Evolutionary conservation across 2,329 filamentous ascomycete genomes (phyloP).

Genomic region (Penicillium sp.): DNA sequence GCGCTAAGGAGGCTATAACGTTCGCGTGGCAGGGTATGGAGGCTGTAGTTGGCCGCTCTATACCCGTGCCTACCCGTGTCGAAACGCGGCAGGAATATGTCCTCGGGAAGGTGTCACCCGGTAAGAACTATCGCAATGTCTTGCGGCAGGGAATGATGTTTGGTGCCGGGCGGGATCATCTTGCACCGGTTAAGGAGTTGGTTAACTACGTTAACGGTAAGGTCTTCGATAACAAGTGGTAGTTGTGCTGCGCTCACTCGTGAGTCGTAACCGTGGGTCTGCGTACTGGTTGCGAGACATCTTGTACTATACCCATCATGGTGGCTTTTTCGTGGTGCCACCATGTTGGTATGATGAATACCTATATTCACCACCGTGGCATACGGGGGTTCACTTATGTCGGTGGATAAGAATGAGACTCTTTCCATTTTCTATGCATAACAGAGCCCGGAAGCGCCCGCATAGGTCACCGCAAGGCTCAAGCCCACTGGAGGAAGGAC

Average conservation of each 20-base stretch:
- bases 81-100: slow-evolving; percentile 52
- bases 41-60: slow-evolving; percentile 53
- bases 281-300: not conserved
- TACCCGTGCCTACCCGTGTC: slow-evolving; percentile 53
- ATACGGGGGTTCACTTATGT: too few relatives aligned
- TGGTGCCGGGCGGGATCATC: slow-evolving; percentile 43
- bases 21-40: slow-evolving; percentile 62
- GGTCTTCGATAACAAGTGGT: slow-evolving; percentile 49
- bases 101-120: slow-evolving; percentile 54
- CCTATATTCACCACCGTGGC: too few relatives aligned
- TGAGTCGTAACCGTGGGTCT: too few relatives aligned
- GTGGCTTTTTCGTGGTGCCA: too few relatives aligned
- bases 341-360: too few relatives aligned
- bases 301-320: not conserved
- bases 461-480: too few relatives aligned
- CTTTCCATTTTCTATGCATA: too few relatives aligned
- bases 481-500: too few relatives aligned
- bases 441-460: too few relatives aligned
- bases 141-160: slow-evolving; percentile 53
- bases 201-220: slow-evolving; percentile 50
- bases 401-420: too few relatives aligned
- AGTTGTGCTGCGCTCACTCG: too few relatives aligned
- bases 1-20: slow-evolving; percentile 58
- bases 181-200: slow-evolving; percentile 50
- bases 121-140: slow-evolving; percentile 53